phyloP scores from a whole-genome alignment of 345 rosid genomes.

The Cochlearia excelsa region DNA sequence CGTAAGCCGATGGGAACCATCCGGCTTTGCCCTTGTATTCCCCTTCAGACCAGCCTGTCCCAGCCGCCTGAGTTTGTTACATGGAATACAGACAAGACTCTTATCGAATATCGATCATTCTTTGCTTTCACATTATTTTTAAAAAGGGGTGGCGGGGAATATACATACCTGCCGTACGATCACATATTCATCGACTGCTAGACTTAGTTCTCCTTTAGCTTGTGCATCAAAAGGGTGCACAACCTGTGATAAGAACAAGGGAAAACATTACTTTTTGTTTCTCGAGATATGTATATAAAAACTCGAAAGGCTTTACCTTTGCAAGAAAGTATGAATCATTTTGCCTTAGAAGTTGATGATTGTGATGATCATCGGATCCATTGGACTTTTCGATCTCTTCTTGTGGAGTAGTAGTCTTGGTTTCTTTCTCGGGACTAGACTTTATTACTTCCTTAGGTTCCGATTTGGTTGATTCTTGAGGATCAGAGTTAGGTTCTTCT shows the following conservation, averaged over 20 bases:
- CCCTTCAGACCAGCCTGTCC: constrained; percentile 96
- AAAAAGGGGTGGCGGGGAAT: constrained; percentile 1
- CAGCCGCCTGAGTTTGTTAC: constrained; percentile 52
- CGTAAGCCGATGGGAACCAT: constrained; percentile 92
- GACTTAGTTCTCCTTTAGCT: constrained; percentile 77
- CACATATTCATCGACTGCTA: constrained; percentile 68
- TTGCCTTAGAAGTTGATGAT: constrained; percentile 31
- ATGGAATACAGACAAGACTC: not conserved
- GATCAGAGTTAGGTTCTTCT: constrained; percentile 13
- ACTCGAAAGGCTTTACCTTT: constrained; percentile 19
- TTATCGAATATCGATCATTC: not conserved
- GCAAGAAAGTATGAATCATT: constrained; percentile 41
- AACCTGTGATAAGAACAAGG: constrained; percentile 41
- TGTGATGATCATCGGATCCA: constrained; percentile 37
- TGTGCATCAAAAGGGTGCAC: constrained; percentile 88
- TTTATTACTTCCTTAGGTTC: not conserved
- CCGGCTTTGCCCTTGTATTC: constrained; percentile 79
- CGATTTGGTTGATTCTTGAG: not conserved
- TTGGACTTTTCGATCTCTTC: constrained; percentile 23
- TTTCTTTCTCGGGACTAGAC: not conserved
- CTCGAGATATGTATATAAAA: not conserved
- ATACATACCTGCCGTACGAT: constrained; percentile 70
- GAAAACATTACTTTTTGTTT: too few species aligned
- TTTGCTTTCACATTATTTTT: not conserved
- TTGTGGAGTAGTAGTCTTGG: not conserved